These are phyloP conservation scores for Lactarius indigo DNA, from an alignment of 768 basidiomycete species.

Conservation along the genomic window DNA sequence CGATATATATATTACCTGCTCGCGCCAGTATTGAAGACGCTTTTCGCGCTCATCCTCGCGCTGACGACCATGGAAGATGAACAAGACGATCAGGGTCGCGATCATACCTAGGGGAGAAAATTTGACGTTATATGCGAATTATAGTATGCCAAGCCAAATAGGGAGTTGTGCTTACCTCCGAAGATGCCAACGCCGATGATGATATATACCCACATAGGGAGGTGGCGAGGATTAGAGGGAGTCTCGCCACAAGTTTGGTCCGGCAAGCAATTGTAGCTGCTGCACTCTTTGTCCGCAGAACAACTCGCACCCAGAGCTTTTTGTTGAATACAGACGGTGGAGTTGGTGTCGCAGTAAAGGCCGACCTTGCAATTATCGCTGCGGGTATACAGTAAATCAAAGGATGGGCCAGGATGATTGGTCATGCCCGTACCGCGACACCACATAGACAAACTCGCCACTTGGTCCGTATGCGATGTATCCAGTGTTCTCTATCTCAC, in stretches of 20 bases:
- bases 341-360: conserved; percentile 68
- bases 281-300: conserved; percentile 60
- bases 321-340: conserved; percentile 53
- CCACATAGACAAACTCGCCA: conserved; percentile 69
- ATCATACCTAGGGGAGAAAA: conserved; percentile 57
- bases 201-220: conserved; percentile 66
- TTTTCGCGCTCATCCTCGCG: conserved; percentile 77
- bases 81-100: conserved; percentile 64
- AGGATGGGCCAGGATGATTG: background rate
- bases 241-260: conserved; percentile 58
- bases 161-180: conserved; percentile 47
- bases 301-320: conserved; percentile 61
- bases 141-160: too few species aligned
- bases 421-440: conserved; percentile 57
- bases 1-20: conserved; percentile 55
- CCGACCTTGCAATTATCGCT: conserved; percentile 74
- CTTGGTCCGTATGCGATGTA: conserved; percentile 64
- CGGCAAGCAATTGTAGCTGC: conserved; percentile 68
- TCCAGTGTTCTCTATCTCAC: conserved; percentile 73
- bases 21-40: conserved; percentile 85
- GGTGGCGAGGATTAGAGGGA: conserved; percentile 58
- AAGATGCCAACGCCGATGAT: conserved; percentile 69
- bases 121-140: background rate
- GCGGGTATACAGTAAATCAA: conserved; percentile 11
- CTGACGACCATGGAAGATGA: conserved; percentile 65